Percentiles rank a stretch among this genome's conserved stretches.
phyloP scores from a whole-genome alignment of 139 green algal species.

The Chlorella sp. region DNA sequence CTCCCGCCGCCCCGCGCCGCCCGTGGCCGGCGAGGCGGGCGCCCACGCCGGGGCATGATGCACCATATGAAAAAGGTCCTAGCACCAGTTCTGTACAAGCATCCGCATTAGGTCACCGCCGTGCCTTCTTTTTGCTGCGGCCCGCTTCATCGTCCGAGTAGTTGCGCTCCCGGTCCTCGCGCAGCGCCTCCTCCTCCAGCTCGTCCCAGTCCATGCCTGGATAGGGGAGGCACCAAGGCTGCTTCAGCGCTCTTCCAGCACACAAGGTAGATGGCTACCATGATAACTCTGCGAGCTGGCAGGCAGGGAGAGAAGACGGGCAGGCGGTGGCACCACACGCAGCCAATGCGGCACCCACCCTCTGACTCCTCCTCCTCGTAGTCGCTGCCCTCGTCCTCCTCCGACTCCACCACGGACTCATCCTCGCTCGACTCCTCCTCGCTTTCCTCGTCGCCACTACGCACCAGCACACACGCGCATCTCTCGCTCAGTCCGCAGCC shows the following conservation, averaged over 20 bases:
- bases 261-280: not conserved
- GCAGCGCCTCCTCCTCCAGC: slow-evolving; percentile 82
- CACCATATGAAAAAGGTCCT: no score
- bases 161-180: slow-evolving; percentile 28
- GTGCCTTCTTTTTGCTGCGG: not conserved
- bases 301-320: not conserved
- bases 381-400: slow-evolving; percentile 56
- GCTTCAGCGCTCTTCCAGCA: not conserved
- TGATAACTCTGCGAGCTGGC: not conserved
- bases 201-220: slow-evolving; percentile 83
- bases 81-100: no score
- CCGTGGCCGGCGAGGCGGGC: no score
- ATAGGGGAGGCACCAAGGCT: not conserved
- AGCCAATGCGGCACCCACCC: not conserved
- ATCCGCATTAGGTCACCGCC: no score
- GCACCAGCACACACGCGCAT: no score
- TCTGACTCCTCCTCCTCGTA: slow-evolving; percentile 68
- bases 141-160: slow-evolving; percentile 28
- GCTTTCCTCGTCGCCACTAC: slow-evolving; percentile 63
- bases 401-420: slow-evolving; percentile 41
- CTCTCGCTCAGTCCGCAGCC: no score
- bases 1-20: no score
- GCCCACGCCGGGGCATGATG: no score
- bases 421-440: slow-evolving; percentile 45
- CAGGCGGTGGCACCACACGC: not conserved